Evolutionary conservation across 2,329 filamentous ascomycete species (phyloP).

Genomic region (Lachnellula hyalina): DNA sequence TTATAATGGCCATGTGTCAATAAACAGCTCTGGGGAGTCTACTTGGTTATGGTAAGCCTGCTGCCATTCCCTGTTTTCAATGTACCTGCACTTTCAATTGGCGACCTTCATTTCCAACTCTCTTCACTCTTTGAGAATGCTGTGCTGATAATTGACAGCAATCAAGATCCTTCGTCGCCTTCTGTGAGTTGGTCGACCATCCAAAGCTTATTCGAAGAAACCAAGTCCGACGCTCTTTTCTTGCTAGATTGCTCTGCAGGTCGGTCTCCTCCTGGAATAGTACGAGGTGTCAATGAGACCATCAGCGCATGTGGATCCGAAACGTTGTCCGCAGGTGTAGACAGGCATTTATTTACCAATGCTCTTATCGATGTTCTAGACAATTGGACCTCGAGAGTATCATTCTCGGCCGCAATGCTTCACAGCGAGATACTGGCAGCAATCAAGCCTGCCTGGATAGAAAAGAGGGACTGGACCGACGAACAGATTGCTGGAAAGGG

Average conservation of each 20-base stretch:
- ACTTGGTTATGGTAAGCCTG: slow-evolving; percentile 16
- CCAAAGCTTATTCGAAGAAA: slow-evolving; percentile 7
- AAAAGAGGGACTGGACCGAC: slow-evolving; percentile 4
- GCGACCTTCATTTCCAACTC: background rate
- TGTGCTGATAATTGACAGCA: slow-evolving; percentile 1
- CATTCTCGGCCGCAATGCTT: slow-evolving; percentile 21
- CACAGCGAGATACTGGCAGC: slow-evolving; percentile 17
- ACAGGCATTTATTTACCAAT: slow-evolving; percentile 16
- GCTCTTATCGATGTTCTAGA: slow-evolving; percentile 18
- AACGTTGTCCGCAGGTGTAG: slow-evolving; percentile 11
- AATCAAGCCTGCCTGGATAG: slow-evolving; percentile 6
- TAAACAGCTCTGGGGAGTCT: slow-evolving; percentile 16
- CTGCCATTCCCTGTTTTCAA: background rate
- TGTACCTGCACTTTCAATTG: background rate
- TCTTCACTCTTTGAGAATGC: background rate
- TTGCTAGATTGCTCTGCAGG: slow-evolving; percentile 8
- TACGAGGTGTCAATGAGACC: slow-evolving; percentile 12
- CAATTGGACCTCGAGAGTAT: slow-evolving; percentile 15
- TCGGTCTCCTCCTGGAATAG: background rate
- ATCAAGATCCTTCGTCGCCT: slow-evolving; percentile 4
- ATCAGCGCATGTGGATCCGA: slow-evolving; percentile 19
- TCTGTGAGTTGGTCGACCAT: slow-evolving; percentile 8
- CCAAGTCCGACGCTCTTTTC: slow-evolving; percentile 8
- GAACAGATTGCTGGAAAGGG: slow-evolving; percentile 2
- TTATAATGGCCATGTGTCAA: slow-evolving; percentile 21